Evolutionary conservation across 768 basidiomycete species (phyloP).

Genomic region (Boletellus ananas): DNA sequence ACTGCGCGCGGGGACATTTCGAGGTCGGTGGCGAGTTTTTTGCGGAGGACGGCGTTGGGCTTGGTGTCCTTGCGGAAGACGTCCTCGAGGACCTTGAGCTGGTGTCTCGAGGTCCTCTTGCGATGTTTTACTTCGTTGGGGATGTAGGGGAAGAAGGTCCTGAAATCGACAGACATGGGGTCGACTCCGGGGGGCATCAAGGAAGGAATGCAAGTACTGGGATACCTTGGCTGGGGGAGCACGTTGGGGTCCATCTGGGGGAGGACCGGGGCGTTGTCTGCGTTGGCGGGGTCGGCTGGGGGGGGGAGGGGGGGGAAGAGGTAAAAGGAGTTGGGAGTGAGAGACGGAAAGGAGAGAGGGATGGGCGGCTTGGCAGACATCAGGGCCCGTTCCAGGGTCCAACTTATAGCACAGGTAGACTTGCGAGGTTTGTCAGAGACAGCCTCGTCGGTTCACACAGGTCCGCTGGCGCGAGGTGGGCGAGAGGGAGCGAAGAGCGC

Average conservation of each 20-base stretch:
- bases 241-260: constrained; percentile 26
- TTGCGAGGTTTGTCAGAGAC: background rate
- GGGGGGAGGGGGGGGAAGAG: constrained; percentile 3
- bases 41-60: constrained; percentile 78
- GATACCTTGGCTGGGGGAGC: constrained; percentile 27
- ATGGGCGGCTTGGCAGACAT: constrained; percentile 33
- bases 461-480: background rate
- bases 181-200: constrained; percentile 54
- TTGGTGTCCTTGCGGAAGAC: constrained; percentile 89
- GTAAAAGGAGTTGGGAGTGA: constrained; percentile 4
- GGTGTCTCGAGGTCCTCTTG: constrained; percentile 81
- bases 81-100: constrained; percentile 86
- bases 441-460: constrained; percentile 24
- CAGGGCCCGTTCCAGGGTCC: constrained; percentile 29
- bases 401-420: constrained; percentile 16
- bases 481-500: too few species aligned
- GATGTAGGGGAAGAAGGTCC: constrained; percentile 83
- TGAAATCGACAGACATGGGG: constrained; percentile 67
- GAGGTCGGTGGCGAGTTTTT: constrained; percentile 74
- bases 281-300: constrained; percentile 10
- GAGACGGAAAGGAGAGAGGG: constrained; percentile 32
- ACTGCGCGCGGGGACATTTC: constrained; percentile 94
- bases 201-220: constrained; percentile 42
- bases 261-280: constrained; percentile 11
- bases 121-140: constrained; percentile 94